A percentile compares a stretch with the other conserved stretches of the same genome.
phyloP scores from a whole-genome alignment of 1,284 basidiomycete species.

The Chalciporus sp. region DNA sequence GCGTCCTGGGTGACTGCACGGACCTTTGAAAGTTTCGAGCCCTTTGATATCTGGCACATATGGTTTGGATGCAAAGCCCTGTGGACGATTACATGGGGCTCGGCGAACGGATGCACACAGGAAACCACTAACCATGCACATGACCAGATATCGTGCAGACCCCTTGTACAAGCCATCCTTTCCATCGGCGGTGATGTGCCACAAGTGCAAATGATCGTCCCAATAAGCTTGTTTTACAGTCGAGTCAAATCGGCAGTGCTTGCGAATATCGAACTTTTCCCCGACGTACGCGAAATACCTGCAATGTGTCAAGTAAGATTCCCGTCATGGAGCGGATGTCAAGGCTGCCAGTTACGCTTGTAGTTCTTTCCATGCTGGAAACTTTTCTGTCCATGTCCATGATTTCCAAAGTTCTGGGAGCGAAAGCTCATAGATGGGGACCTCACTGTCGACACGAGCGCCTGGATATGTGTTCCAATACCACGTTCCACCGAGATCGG shows the following conservation, averaged over 20 bases:
- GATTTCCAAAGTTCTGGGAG: conserved; percentile 18
- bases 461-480: neutral
- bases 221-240: conserved; percentile 9
- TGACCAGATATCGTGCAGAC: conserved; percentile 14
- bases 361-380: conserved; percentile 15
- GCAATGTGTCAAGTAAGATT: neutral
- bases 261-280: conserved; percentile 14
- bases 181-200: conserved; percentile 14
- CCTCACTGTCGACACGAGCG: neutral
- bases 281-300: conserved; percentile 22
- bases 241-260: conserved; percentile 21
- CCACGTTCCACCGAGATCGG: neutral
- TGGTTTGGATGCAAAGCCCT: conserved; percentile 16
- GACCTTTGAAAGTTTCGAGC: conserved; percentile 13
- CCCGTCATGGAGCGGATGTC: neutral
- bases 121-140: conserved; percentile 16
- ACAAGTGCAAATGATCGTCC: conserved; percentile 17
- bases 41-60: conserved; percentile 18
- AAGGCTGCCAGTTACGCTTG: conserved; percentile 1
- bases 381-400: conserved; percentile 26
- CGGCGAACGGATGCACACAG: neutral
- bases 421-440: conserved; percentile 22
- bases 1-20: conserved; percentile 12
- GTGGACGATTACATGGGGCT: neutral
- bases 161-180: conserved; percentile 15